Evolutionary conservation across 257 asterid species (phyloP), one percentile per base, ranked within the genome.

Genomic region (Nicotiana knightiana): DNA sequence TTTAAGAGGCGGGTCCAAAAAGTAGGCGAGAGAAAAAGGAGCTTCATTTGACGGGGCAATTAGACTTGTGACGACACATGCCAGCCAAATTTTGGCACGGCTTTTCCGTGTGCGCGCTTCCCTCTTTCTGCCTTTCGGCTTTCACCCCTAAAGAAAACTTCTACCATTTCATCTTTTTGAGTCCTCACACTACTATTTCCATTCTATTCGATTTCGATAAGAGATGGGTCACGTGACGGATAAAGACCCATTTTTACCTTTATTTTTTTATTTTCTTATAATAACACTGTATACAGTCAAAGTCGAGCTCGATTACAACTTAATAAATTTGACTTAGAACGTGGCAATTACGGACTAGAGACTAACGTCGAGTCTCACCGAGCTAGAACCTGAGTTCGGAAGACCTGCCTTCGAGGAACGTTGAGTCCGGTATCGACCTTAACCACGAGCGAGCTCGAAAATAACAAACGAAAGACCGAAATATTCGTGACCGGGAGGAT

Each of bases 21-120:
- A 12, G 37, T n/a, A 11, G 78, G 78, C 37, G 10, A 39, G 57
- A 51, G 13, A 26, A 76, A 48, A 64, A 64, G 48, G 10, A 39
- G 10, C 10, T 18, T 21, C 1, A 18, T 46, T 77, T 64, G 79
- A 28, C 58, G 71, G 59, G 76, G 81, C 77, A 17, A 53, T 54
- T 6, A 58, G 35, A 62, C 79, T 55, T 79, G 82, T 66, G 82
- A 66, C 61, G 12, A 5, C 82, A 83, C 85, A 66, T 83, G 85
- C 82, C 77, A 53, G n/a, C 78, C 57, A 63, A 63, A 13, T 9
- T 3, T 77, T 83, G 67, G 67, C 85, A 83, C 79, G 85, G 68
- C 66, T 55, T 48, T 10, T 15, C 39, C 82, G 11, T 57, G 1
- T 62, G 26, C 12, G 6, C 26, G 9, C 71, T 39, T 35, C 10